Evolutionary conservation across 176 grass and related monocot species (phyloP).

Genomic region (barley (Hordeum vulgare)): MorexV3_pseudomolecules_assembly NC_058522.1:514281093-514281592

Average conservation of each 20-base stretch:
- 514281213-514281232: too few relatives aligned
- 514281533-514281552: slow-evolving; percentile 59
- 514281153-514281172: too few relatives aligned
- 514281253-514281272: slow-evolving; percentile 57
- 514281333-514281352: slow-evolving; percentile 66
- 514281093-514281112: too few relatives aligned
- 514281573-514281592: slow-evolving; percentile 53
- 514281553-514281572: slow-evolving; percentile 62
- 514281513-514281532: slow-evolving; percentile 46
- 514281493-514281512: slow-evolving; percentile 49
- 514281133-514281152: too few relatives aligned
- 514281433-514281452: slow-evolving; percentile 83
- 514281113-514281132: too few relatives aligned
- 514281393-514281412: slow-evolving; percentile 42
- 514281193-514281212: too few relatives aligned
- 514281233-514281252: too few relatives aligned
- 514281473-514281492: slow-evolving; percentile 62
- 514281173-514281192: too few relatives aligned
- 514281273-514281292: slow-evolving; percentile 72
- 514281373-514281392: slow-evolving; percentile 73
- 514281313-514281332: slow-evolving; percentile 54
- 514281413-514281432: slow-evolving; percentile 36
- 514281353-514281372: slow-evolving; percentile 56
- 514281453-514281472: slow-evolving; percentile 68
- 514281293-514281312: slow-evolving; percentile 66